A percentile compares a stretch with the other conserved stretches of the same genome.
These are phyloP conservation scores for Jacaranda mimosifolia DNA, from an alignment of 257 asterid genomes.

Conservation along the genomic window DNA sequence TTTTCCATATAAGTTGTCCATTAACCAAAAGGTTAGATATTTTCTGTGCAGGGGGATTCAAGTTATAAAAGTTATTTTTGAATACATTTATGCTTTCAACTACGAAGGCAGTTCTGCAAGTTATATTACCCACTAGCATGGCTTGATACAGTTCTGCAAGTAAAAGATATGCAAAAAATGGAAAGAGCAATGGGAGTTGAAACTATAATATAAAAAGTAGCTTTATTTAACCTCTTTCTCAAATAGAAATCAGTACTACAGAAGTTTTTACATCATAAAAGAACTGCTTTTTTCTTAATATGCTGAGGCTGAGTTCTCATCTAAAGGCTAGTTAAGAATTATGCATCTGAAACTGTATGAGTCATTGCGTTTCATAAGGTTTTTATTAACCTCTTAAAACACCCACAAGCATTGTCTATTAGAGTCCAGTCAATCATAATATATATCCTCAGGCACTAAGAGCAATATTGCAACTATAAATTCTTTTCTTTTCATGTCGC, in stretches of 20 bases:
- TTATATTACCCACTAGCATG: neutral
- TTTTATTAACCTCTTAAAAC: neutral
- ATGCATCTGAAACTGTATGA: neutral
- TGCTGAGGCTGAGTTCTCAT: neutral
- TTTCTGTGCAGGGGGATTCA: neutral
- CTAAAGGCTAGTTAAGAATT: neutral
- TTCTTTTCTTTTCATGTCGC: neutral
- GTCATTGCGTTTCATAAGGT: neutral
- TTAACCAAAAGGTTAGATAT: neutral
- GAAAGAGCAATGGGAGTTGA: neutral
- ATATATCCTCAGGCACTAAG: conserved; percentile 1
- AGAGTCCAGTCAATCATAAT: neutral
- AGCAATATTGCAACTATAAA: neutral
- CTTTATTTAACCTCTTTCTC: neutral
- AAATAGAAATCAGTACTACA: neutral
- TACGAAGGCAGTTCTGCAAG: neutral
- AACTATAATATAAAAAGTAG: neutral
- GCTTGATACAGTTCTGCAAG: neutral
- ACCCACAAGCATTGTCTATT: conserved; percentile 15
- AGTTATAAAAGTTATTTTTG: neutral
- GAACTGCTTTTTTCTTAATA: neutral
- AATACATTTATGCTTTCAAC: neutral
- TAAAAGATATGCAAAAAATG: neutral
- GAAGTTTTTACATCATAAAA: neutral
- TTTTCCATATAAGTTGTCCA: neutral